These are phyloP conservation scores for Aspergillus sp. DNA, from an alignment of 2,329 filamentous ascomycete genomes.

Conservation along the genomic window DNA sequence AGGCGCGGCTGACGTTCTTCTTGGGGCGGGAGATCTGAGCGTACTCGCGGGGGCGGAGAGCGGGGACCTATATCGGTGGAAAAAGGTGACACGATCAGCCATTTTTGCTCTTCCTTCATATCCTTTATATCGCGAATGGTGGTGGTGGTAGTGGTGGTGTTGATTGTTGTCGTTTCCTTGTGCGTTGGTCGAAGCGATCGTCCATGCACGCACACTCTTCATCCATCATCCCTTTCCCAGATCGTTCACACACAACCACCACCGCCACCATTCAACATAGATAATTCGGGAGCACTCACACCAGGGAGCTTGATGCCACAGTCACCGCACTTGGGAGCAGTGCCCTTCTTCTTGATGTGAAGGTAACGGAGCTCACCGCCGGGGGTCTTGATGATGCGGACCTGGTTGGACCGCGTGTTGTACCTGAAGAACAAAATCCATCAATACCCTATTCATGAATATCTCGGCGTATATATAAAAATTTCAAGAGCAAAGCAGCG, in stretches of 20 bases:
- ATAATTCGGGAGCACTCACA: constrained; percentile 66
- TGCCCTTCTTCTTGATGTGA: constrained; percentile 99
- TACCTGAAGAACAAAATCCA: constrained; percentile 62
- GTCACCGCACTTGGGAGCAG: constrained; percentile 98
- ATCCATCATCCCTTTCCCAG: constrained; percentile 7
- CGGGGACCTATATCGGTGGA: constrained; percentile 67
- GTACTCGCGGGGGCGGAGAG: constrained; percentile 98
- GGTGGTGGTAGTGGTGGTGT: too few species aligned
- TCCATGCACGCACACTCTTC: constrained; percentile 16
- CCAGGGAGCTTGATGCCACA: constrained; percentile 96
- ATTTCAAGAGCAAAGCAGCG: background rate
- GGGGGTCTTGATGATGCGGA: constrained; percentile 92
- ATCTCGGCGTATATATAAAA: background rate
- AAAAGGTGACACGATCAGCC: constrained; percentile 14
- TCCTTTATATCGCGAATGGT: too few species aligned
- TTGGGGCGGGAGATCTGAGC: constrained; percentile 94
- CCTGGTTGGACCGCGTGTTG: constrained; percentile 98
- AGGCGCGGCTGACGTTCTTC: constrained; percentile 99
- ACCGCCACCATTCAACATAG: constrained; percentile 13
- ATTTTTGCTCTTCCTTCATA: constrained; percentile 1
- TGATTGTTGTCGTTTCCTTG: constrained; percentile 14
- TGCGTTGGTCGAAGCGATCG: constrained; percentile 11
- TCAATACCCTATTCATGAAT: constrained; percentile 31
- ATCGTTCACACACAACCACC: constrained; percentile 12
- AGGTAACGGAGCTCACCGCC: constrained; percentile 94